Percentiles rank a stretch among this genome's conserved stretches.
These are phyloP conservation scores for Lachnellula suecica DNA, from an alignment of 2,329 filamentous ascomycete genomes.

Conservation along the genomic window DNA sequence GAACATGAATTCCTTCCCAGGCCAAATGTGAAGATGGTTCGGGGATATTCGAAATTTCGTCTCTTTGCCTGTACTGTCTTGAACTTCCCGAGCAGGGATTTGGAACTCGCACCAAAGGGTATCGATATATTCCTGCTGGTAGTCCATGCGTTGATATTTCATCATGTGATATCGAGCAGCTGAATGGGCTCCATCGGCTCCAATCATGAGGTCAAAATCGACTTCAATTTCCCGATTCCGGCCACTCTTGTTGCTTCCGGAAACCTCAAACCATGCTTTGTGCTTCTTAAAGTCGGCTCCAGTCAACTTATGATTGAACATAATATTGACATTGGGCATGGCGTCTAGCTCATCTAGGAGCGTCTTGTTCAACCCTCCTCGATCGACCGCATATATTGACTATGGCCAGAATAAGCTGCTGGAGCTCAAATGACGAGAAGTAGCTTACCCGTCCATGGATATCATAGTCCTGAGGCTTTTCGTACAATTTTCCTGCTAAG, in stretches of 20 bases:
- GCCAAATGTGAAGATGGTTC: conserved; percentile 97
- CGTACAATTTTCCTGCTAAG: conserved; percentile 65
- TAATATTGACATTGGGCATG: conserved; percentile 85
- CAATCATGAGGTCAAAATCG: conserved; percentile 88
- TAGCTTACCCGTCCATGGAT: conserved; percentile 79
- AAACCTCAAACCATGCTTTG: conserved; percentile 83
- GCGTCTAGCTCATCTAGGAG: conserved; percentile 81
- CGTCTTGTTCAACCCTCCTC: conserved; percentile 77
- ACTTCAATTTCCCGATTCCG: conserved; percentile 69
- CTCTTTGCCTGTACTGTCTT: conserved; percentile 30
- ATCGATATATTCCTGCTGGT: conserved; percentile 92
- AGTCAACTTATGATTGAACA: conserved; percentile 91
- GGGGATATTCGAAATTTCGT: conserved; percentile 76
- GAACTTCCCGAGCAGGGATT: conserved; percentile 55
- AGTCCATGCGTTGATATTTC: conserved; percentile 90
- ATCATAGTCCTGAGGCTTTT: conserved; percentile 87
- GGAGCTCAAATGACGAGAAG: not conserved
- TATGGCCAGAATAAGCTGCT: conserved; percentile 35
- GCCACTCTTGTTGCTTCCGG: conserved; percentile 29
- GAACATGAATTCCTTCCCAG: conserved; percentile 93
- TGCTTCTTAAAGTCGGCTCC: conserved; percentile 79
- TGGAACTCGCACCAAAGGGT: conserved; percentile 97
- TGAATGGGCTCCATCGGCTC: conserved; percentile 93
- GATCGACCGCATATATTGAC: conserved; percentile 84
- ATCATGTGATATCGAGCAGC: conserved; percentile 90